These are phyloP conservation scores for Taxillus chinensis DNA, from an alignment of 164 flowering plant genomes.

Conservation along the genomic window DNA sequence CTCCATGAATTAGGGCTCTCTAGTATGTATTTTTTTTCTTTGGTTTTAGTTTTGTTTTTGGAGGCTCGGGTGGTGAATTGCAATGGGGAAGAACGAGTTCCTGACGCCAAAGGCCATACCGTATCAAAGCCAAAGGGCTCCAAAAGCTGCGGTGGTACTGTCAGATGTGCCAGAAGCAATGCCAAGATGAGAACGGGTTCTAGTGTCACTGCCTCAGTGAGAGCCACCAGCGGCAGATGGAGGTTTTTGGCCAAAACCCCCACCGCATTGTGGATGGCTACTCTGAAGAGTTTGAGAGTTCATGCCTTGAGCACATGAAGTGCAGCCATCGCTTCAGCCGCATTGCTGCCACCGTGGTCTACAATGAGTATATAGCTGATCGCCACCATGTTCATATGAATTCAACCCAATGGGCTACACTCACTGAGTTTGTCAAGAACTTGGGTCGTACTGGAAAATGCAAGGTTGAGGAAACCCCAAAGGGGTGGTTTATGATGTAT, in stretches of 20 bases:
- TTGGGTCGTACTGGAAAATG: constrained; percentile 75
- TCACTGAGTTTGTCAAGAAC: constrained; percentile 85
- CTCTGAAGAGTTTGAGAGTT: constrained; percentile 66
- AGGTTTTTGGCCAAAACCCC: constrained; percentile 84
- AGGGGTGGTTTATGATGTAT: constrained; percentile 92
- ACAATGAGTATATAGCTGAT: constrained; percentile 76
- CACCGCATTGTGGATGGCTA: constrained; percentile 60
- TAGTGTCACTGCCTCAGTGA: constrained; percentile 96
- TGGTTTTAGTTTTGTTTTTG: too few species aligned
- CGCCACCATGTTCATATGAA: constrained; percentile 92
- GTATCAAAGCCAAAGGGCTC: constrained; percentile 84
- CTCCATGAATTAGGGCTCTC: too few species aligned
- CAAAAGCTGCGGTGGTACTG: constrained; percentile 91
- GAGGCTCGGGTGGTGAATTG: constrained; percentile 16
- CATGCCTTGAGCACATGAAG: constrained; percentile 74
- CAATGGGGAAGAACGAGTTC: constrained; percentile 91
- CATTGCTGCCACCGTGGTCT: constrained; percentile 85
- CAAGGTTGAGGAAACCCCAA: constrained; percentile 86
- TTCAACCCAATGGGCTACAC: constrained; percentile 82
- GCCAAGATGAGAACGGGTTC: constrained; percentile 91
- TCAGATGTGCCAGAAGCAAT: constrained; percentile 95
- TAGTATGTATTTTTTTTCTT: too few species aligned
- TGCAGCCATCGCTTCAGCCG: constrained; percentile 83
- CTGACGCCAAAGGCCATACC: constrained; percentile 84
- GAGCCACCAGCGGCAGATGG: constrained; percentile 90